Base-by-base conservation (phyloP, 805 yeast species). In the Ogataea allantospora region DNA sequence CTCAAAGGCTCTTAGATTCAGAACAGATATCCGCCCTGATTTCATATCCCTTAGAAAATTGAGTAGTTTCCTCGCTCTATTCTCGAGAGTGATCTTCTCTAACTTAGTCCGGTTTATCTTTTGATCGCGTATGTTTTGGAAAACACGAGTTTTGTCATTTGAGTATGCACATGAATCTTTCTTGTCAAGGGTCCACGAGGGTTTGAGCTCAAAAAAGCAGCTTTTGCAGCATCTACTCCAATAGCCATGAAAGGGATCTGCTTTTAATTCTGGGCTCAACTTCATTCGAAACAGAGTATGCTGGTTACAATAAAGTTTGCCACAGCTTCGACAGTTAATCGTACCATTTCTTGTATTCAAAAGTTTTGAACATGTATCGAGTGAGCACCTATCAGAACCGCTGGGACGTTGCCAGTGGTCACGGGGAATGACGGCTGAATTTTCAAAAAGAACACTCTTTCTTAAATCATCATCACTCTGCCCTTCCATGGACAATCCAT, bases 291-390 rank as follows among this genome's bases (percentile, higher is more conserved):
- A 78, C 35, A 63, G 55, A 3, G 88, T 67, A 60, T 88, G 95
- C 19, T 56, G 59, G 42, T 72, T 71, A 57, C 96, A 88, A 54
- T 62, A 86, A 12, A 88, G 57, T 17, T 66, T 53, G 0, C 96
- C 96, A 62, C 96, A 88, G 47, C 73, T 75, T 16, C 91, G 63
- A 59, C 96, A 86, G 55, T 87, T 82, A 5, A 77, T 75, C 2
- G 71, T 59, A 0, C 84, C 86, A 47, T 70, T 73, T 40, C 77
- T 72, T 18, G 75, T 63, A 33, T 63, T 70, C 25, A 83, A 61
- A 4, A 43, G 48, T 35, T 63, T 70, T 7, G 48, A 38, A 50
- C 88, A 82, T 0, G 50, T 48, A 0, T 44, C 42, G 19, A 55
- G 52, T 1, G 69, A 49, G 45, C 88, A 80, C 1, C 27, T 33